Base-by-base conservation (phyloP, 768 basidiomycete species). In the Mycena venus region DNA sequence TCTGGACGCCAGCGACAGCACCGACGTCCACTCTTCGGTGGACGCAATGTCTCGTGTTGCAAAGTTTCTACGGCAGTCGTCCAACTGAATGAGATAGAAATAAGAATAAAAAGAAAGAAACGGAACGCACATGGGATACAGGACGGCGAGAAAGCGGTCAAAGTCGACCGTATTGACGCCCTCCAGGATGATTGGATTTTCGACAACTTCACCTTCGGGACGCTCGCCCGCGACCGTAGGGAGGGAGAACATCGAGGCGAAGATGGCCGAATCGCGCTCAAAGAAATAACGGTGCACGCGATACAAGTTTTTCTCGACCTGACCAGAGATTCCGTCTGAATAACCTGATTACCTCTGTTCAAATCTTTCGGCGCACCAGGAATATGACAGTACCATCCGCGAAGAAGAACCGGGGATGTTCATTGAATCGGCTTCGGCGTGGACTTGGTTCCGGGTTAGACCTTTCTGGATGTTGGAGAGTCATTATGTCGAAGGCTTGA, bases 111-210 rank as follows among this genome's bases (percentile, higher is more conserved):
- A 49, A 2, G 25, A 40, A 38, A 56, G 42, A 19, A 60, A 27
- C 3, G 9, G 11, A 23, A 83, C 86, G 66, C 73, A 90, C 90
- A 84, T 81, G 40, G 88, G 88, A 73, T 91, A 91, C 42, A 91
- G 85, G 1, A 91, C 82, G 81, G 86, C 86, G 2, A 91, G 85
- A 63, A 91, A 85, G 9, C 86, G 85, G 59, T 86, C 84, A 74
- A 91, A 91, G 71, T 90, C 89, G 47, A 82, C 79, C 9, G 84
- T 79, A 44, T 78, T 80, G 42, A 88, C 81, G 15, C 86, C 86
- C 10, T 88, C 84, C 3, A 91, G 82, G 14, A 81, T 75, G 68
- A 86, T 86, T 0, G 85, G 83, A 44, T 82, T 80, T 4, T 70
- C 42, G 65, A 86, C 84, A 0, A 75, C 76, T 58, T 79, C 80